Conservation (phyloP, 1,284 basidiomycete species). For the Hypsizygus ulmarius region DNA sequence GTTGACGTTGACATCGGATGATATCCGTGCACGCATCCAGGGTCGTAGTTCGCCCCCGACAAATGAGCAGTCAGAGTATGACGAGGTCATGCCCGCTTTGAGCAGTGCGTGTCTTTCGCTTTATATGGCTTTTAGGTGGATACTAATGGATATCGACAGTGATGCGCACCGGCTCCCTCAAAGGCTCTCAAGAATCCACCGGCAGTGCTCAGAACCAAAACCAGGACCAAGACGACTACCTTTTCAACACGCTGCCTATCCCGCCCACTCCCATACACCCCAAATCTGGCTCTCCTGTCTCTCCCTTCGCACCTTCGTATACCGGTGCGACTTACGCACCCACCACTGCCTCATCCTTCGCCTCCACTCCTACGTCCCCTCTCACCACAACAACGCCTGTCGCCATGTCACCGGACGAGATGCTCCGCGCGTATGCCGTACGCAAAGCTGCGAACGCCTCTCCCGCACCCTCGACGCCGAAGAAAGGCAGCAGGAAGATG, state of each 20-base stretch:
- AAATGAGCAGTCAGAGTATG: constrained; percentile 34
- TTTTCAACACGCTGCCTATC: constrained; percentile 28
- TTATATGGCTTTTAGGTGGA: too few species aligned
- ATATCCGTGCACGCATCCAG: constrained; percentile 49
- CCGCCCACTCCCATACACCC: constrained; percentile 23
- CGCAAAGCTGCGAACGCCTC: constrained; percentile 34
- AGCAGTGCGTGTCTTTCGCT: constrained; percentile 42
- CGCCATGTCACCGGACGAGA: constrained; percentile 66
- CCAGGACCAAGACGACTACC: constrained; percentile 36
- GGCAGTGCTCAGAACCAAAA: constrained; percentile 14
- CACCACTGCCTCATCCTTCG: constrained; percentile 19
- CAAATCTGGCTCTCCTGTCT: constrained; percentile 24
- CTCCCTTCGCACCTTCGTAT: constrained; percentile 12
- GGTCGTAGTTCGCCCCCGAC: constrained; percentile 20
- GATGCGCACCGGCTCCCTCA: constrained; percentile 55
- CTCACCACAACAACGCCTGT: constrained; percentile 37
- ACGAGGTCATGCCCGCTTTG: constrained; percentile 63
- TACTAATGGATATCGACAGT: too few species aligned
- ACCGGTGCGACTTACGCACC: background rate
- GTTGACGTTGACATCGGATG: constrained; percentile 60
- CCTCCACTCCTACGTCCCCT: constrained; percentile 20
- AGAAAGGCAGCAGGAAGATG: constrained; percentile 12
- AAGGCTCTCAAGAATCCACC: constrained; percentile 14
- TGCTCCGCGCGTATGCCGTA: constrained; percentile 73
- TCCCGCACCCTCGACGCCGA: background rate